phyloP scores from a whole-genome alignment of 2,329 filamentous ascomycete genomes.

The Penicillium rolfsii region DNA sequence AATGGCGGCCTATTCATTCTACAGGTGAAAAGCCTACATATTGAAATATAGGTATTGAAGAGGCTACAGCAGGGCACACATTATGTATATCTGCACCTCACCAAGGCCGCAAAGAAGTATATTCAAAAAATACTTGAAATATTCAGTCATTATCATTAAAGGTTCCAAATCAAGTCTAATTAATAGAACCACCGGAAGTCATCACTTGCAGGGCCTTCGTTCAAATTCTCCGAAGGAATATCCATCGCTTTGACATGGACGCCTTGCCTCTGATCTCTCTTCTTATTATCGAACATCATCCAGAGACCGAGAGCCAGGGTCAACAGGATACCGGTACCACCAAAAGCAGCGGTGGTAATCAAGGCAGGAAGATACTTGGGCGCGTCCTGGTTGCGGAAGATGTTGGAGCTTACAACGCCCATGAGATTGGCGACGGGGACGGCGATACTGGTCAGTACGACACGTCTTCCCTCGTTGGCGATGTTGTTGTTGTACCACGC shows the following conservation, averaged over 20 bases:
- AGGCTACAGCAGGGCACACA: background rate
- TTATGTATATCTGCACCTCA: background rate
- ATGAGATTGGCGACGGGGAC: constrained; percentile 73
- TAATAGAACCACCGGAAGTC: constrained; percentile 59
- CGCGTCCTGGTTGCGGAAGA: constrained; percentile 63
- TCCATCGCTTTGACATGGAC: constrained; percentile 57
- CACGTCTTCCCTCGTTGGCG: constrained; percentile 69
- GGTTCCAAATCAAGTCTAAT: background rate
- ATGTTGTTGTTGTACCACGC: constrained; percentile 78
- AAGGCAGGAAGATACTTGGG: constrained; percentile 67
- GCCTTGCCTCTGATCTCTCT: constrained; percentile 59
- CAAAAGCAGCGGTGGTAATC: constrained; percentile 56
- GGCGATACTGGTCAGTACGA: constrained; percentile 67
- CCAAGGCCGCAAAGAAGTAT: too few species aligned
- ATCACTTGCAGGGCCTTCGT: constrained; percentile 53
- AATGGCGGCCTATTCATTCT: too few species aligned
- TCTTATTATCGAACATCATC: constrained; percentile 57
- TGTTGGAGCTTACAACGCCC: constrained; percentile 67
- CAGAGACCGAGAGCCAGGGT: constrained; percentile 56
- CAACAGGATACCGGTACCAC: constrained; percentile 58
- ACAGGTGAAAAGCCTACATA: background rate
- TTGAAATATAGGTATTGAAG: background rate
- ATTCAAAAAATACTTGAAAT: background rate
- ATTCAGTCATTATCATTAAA: constrained; percentile 3
- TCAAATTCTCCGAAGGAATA: constrained; percentile 55